Percentiles rank a stretch among this genome's conserved stretches.
phyloP scores from a whole-genome alignment of 2,329 filamentous ascomycete species.

The Aspergillus spinulosporus region DNA sequence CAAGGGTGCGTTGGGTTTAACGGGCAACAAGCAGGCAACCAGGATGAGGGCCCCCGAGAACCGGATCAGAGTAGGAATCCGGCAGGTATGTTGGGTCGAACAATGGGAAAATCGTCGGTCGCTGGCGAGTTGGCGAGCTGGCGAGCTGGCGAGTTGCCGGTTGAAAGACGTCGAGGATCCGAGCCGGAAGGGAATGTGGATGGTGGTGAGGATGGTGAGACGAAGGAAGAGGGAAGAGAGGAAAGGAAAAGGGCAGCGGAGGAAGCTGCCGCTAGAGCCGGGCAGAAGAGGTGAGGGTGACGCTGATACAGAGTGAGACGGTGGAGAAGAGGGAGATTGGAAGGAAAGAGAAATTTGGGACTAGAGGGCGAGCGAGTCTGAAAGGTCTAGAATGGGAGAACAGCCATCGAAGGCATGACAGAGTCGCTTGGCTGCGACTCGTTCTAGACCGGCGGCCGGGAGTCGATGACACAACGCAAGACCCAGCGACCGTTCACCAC shows the following conservation, averaged over 20 bases:
- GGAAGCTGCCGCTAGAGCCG: constrained; percentile 9
- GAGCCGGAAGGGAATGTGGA: constrained; percentile 19
- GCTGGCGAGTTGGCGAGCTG: neutral
- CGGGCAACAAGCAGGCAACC: constrained; percentile 14
- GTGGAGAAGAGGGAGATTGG: constrained; percentile 22
- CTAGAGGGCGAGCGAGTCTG: constrained; percentile 7
- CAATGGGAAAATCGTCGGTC: neutral
- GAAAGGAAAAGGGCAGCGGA: constrained; percentile 11
- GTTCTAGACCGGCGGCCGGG: neutral
- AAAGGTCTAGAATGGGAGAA: constrained; percentile 19
- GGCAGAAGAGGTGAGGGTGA: constrained; percentile 15
- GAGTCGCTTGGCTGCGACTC: neutral
- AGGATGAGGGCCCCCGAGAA: constrained; percentile 4
- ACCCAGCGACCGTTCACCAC: neutral
- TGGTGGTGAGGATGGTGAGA: constrained; percentile 11
- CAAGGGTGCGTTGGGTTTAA: constrained; percentile 24
- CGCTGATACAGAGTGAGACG: constrained; percentile 21
- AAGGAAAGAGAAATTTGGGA: constrained; percentile 22
- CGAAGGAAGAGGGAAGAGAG: constrained; percentile 5
- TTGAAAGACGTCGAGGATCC: neutral
- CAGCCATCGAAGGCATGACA: constrained; percentile 20
- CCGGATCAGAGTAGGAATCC: neutral
- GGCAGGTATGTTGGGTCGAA: neutral
- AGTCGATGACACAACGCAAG: neutral
- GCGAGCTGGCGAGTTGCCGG: neutral